These are phyloP conservation scores for Boletellus ananas DNA, from an alignment of 768 basidiomycete genomes.

Conservation along the genomic window DNA sequence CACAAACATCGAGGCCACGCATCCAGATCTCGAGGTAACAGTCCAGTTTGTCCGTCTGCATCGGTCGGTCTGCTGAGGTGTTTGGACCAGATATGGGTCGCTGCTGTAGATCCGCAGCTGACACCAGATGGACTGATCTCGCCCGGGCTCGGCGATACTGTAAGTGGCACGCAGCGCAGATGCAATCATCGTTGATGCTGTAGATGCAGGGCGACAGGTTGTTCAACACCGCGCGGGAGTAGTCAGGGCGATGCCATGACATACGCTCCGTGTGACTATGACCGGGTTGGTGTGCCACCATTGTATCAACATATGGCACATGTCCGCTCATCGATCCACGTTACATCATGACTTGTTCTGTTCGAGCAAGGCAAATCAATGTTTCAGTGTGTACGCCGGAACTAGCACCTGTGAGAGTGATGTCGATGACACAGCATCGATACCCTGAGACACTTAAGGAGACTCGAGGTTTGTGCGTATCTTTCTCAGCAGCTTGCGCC, in stretches of 20 bases:
- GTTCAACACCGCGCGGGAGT: slow-evolving; percentile 65
- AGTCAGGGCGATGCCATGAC: not conserved
- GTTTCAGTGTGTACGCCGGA: no score
- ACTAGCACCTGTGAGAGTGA: no score
- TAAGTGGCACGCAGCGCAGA: slow-evolving; percentile 35
- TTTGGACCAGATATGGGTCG: slow-evolving; percentile 71
- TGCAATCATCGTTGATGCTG: not conserved
- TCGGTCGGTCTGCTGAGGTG: not conserved
- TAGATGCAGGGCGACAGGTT: slow-evolving; percentile 71
- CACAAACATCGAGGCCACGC: slow-evolving; percentile 54
- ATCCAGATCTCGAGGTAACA: slow-evolving; percentile 77
- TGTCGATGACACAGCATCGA: no score
- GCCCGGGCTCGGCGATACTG: slow-evolving; percentile 92
- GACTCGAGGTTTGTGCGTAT: no score
- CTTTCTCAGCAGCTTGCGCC: no score
- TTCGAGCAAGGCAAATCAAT: no score
- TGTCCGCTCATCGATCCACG: not conserved
- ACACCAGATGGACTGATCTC: slow-evolving; percentile 74
- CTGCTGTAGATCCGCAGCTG: slow-evolving; percentile 70
- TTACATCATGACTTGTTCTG: not conserved
- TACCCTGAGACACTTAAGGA: no score
- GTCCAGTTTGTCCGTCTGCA: not conserved
- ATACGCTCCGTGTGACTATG: no score
- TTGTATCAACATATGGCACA: no score
- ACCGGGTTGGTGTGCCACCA: no score